A percentile compares a stretch with the other conserved stretches of the same genome.
Evolutionary conservation across 768 basidiomycete genomes (phyloP).

Genomic region (Asterophora parasitica): DNA sequence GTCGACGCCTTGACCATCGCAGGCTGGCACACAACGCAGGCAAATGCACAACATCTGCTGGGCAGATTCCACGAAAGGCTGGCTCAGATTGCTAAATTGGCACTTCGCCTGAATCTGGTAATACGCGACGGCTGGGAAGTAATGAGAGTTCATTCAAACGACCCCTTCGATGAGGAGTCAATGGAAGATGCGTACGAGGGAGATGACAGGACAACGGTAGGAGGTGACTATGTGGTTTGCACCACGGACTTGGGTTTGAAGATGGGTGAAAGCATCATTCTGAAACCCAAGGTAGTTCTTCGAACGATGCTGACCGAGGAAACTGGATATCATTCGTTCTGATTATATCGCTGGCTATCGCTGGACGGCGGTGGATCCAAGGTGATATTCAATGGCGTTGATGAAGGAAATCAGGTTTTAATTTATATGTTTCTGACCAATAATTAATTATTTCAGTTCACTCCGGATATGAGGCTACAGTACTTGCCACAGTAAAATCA

Average conservation of each 20-base stretch:
- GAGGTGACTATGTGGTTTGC: conserved; percentile 24
- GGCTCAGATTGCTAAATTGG: conserved; percentile 23
- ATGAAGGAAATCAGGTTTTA: no score
- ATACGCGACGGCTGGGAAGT: conserved; percentile 24
- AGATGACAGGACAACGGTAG: conserved; percentile 5
- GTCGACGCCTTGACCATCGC: conserved; percentile 22
- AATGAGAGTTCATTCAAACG: conserved; percentile 21
- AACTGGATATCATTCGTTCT: conserved; percentile 3
- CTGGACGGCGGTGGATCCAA: no score
- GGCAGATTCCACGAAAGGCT: conserved; percentile 10
- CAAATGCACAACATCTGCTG: conserved; percentile 4
- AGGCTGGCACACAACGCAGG: conserved; percentile 21
- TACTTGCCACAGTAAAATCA: no score
- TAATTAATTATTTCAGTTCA: no score
- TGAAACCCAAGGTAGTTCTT: conserved; percentile 29
- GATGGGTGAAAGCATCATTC: conserved; percentile 11
- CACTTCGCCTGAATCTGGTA: conserved; percentile 27
- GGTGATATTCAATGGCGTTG: no score
- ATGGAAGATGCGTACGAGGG: conserved; percentile 28
- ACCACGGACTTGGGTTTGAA: conserved; percentile 29
- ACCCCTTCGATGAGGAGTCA: conserved; percentile 20
- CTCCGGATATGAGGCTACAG: no score
- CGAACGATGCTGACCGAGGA: conserved; percentile 13
- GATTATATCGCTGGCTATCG: no score
- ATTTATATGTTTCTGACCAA: no score